Conservation (phyloP, 2,329 filamentous ascomycete genomes). For the Lachnellula hyalina region DNA sequence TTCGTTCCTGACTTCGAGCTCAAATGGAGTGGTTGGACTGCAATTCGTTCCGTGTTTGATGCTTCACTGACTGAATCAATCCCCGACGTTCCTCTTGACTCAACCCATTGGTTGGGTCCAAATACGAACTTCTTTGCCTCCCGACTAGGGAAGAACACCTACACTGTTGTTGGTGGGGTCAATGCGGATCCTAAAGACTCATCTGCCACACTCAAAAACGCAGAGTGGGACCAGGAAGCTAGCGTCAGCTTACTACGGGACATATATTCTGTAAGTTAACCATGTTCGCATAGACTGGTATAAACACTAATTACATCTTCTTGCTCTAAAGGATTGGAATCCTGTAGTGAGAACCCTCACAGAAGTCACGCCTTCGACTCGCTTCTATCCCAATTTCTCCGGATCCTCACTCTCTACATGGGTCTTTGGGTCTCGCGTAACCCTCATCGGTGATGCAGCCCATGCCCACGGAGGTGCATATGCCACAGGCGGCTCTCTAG, state of each 20-base stretch:
- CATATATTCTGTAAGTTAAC: conserved; percentile 23
- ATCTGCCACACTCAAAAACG: conserved; percentile 17
- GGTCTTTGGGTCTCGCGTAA: conserved; percentile 29
- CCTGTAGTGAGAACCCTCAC: conserved; percentile 32
- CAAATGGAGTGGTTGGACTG: conserved; percentile 35
- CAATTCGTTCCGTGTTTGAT: conserved; percentile 35
- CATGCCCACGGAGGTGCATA: conserved; percentile 36
- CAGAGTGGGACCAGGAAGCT: conserved; percentile 28
- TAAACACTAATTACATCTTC: not conserved
- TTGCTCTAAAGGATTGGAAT: conserved; percentile 30
- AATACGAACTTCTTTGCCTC: conserved; percentile 32
- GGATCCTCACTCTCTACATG: conserved; percentile 29
- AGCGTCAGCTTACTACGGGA: conserved; percentile 27
- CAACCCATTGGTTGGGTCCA: conserved; percentile 34
- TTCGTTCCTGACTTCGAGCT: conserved; percentile 29
- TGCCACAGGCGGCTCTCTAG: conserved; percentile 35
- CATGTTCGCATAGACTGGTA: not conserved
- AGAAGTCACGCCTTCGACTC: conserved; percentile 29
- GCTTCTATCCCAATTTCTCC: conserved; percentile 33
- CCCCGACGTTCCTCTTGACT: conserved; percentile 31
- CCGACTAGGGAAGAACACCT: conserved; percentile 25
- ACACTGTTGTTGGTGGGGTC: conserved; percentile 31
- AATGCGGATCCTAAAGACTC: conserved; percentile 26
- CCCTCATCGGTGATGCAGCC: conserved; percentile 35
- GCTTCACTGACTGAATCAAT: conserved; percentile 31